These are phyloP conservation scores for Ophiognomonia clavigignenti-juglandacearum DNA, from an alignment of 2,329 filamentous ascomycete species.

Conservation along the genomic window DNA sequence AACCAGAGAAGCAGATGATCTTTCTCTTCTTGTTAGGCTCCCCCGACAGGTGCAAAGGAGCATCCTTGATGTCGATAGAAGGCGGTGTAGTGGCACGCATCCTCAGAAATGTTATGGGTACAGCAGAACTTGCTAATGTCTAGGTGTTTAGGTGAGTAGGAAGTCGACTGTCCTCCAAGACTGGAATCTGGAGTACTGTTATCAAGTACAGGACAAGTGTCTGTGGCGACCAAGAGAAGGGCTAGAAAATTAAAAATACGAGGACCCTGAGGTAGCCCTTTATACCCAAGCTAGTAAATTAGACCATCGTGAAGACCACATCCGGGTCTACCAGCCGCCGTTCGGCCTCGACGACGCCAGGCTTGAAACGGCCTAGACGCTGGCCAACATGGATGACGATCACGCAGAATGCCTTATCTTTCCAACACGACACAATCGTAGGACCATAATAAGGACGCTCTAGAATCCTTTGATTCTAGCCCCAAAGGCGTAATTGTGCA, in stretches of 20 bases:
- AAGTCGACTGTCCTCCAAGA: no score
- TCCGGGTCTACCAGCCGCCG: background rate
- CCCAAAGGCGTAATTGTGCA: conserved; percentile 2
- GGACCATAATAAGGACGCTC: no score
- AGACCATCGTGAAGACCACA: conserved; percentile 2
- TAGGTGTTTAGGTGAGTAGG: no score
- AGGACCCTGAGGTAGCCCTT: background rate
- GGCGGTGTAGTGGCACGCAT: conserved; percentile 34
- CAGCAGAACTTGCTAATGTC: background rate
- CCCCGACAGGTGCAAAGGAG: conserved; percentile 22
- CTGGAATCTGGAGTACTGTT: background rate
- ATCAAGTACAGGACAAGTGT: background rate
- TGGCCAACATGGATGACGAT: conserved; percentile 4
- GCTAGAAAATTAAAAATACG: background rate
- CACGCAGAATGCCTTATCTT: conserved; percentile 1
- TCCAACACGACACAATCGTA: no score
- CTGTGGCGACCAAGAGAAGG: no score
- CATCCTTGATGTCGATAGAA: conserved; percentile 24
- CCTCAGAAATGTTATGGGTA: conserved; percentile 17
- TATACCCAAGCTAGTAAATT: background rate
- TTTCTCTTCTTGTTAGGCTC: conserved; percentile 43
- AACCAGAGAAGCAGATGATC: conserved; percentile 56
- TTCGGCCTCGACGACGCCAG: conserved; percentile 1
- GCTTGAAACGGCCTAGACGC: conserved; percentile 7
- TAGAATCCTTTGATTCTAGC: background rate